Evolutionary conservation across 257 asterid genomes (phyloP).

Genomic region (Solanum pimpinellifolium): DNA sequence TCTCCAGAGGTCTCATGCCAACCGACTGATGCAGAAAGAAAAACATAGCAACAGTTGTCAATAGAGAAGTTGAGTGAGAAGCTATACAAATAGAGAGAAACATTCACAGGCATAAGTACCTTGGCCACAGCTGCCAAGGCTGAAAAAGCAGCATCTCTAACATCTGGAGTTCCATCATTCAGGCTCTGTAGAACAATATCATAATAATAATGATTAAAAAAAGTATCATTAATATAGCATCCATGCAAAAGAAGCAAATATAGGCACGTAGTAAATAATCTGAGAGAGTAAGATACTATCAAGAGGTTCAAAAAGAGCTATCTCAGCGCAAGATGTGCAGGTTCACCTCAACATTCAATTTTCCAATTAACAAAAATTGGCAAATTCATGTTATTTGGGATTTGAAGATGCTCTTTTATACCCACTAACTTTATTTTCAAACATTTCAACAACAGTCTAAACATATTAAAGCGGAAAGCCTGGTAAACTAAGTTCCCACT

Average conservation of each 20-base stretch:
- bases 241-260: not conserved
- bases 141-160: constrained; percentile 97
- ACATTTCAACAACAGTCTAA: not conserved
- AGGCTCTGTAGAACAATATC: constrained; percentile 45
- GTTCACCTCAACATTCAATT: not conserved
- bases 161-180: constrained; percentile 99
- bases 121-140: constrained; percentile 92
- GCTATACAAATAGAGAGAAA: constrained; percentile 4
- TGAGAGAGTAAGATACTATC: not conserved
- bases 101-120: constrained; percentile 28
- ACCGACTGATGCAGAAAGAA: constrained; percentile 39
- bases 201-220: not conserved
- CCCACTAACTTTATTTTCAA: not conserved
- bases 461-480: not conserved
- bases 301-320: not conserved
- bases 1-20: constrained; percentile 98
- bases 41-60: not conserved
- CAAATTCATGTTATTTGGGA: not conserved
- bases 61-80: not conserved
- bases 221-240: constrained; percentile 1
- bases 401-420: not conserved
- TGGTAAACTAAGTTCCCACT: not conserved
- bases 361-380: not conserved
- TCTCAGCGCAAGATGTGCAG: not conserved
- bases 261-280: not conserved